A percentile compares a stretch with the other conserved stretches of the same genome.
Evolutionary conservation across 2,329 filamentous ascomycete species (phyloP).

Genomic region (Calycina herbarum): DNA sequence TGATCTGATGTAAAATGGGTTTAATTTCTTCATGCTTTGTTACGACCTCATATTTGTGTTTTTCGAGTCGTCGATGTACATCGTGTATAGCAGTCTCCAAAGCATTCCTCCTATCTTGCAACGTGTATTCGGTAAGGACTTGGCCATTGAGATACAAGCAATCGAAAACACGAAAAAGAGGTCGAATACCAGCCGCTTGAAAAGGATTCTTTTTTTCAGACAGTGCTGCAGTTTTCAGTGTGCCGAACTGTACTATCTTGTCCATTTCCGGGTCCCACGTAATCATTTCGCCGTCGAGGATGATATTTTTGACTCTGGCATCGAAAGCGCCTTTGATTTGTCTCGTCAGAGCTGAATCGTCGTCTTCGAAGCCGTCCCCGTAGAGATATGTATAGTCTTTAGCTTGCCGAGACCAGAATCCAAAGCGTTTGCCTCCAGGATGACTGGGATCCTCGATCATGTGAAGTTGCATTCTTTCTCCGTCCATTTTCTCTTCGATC

Average conservation of each 20-base stretch:
- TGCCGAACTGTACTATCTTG: conserved; percentile 86
- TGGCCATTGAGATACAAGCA: conserved; percentile 84
- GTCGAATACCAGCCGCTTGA: conserved; percentile 61
- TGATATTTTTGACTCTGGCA: conserved; percentile 76
- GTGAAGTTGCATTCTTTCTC: conserved; percentile 95
- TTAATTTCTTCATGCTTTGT: conserved; percentile 73
- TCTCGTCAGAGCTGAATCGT: conserved; percentile 74
- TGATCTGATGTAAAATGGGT: conserved; percentile 73
- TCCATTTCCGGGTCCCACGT: conserved; percentile 90
- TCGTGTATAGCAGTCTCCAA: conserved; percentile 69
- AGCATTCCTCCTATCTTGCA: conserved; percentile 76
- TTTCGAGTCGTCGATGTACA: conserved; percentile 75
- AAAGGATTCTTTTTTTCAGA: conserved; percentile 75
- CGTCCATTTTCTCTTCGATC: conserved; percentile 98
- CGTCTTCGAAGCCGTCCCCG: conserved; percentile 72
- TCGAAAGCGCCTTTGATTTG: conserved; percentile 78
- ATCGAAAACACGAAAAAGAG: conserved; percentile 85
- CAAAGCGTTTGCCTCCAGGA: conserved; percentile 71
- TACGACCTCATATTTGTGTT: conserved; percentile 71
- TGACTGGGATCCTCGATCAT: conserved; percentile 71
- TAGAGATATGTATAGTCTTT: conserved; percentile 97
- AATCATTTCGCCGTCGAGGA: conserved; percentile 97
- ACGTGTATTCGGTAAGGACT: conserved; percentile 76
- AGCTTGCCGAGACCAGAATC: conserved; percentile 93
- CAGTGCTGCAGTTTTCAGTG: conserved; percentile 86